phyloP scores from a whole-genome alignment of 2,329 filamentous ascomycete species.

The Ascocoryne sarcoides region DNA sequence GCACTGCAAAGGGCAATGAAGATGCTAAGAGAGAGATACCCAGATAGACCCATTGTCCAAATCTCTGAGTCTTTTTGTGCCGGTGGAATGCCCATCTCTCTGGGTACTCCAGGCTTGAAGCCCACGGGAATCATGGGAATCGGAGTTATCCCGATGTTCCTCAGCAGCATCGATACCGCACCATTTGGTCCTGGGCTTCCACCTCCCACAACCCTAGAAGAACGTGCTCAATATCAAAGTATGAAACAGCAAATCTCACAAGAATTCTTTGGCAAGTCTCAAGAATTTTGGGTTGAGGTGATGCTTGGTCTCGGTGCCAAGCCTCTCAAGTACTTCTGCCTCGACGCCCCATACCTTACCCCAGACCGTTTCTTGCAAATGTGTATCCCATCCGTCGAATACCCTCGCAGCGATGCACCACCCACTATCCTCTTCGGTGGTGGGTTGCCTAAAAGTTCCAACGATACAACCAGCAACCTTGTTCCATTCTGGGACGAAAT shows the following conservation, averaged over 20 bases:
- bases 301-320: constrained; percentile 26
- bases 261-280: constrained; percentile 4
- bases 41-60: constrained; percentile 33
- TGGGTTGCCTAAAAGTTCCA: constrained; percentile 29
- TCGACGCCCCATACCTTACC: constrained; percentile 20
- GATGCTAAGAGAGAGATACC: constrained; percentile 27
- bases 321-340: constrained; percentile 13
- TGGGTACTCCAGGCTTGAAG: constrained; percentile 33
- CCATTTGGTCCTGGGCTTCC: constrained; percentile 33
- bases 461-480: constrained; percentile 23
- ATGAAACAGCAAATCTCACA: constrained; percentile 21
- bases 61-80: constrained; percentile 35
- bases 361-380: constrained; percentile 28
- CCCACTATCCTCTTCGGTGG: constrained; percentile 36
- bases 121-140: constrained; percentile 33
- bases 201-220: constrained; percentile 31
- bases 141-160: constrained; percentile 31
- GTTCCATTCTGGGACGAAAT: constrained; percentile 41
- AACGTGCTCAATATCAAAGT: constrained; percentile 29
- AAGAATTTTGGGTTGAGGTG: constrained; percentile 10
- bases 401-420: constrained; percentile 30
- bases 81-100: constrained; percentile 31
- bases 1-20: constrained; percentile 31
- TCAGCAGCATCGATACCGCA: constrained; percentile 32
- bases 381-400: constrained; percentile 31